Evolutionary conservation across 2,329 filamentous ascomycete genomes (phyloP), one percentile per base, ranked within the genome.

Genomic region (Bipolaris victoriae): DNA sequence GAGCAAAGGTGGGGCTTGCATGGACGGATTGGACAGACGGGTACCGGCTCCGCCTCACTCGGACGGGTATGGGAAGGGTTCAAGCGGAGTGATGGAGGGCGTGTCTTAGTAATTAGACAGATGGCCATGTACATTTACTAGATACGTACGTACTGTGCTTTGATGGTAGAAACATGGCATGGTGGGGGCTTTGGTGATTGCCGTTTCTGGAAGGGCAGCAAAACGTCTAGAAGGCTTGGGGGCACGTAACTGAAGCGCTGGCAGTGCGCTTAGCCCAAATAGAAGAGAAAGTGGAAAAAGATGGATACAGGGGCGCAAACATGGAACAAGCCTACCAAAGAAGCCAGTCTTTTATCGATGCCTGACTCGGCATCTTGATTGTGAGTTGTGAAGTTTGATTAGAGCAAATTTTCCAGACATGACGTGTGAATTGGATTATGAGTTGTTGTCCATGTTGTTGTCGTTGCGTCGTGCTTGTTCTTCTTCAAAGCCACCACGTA

Each of bases 401-500:
- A 13, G 1, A 18, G 7, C 11, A 26, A n/a, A 24, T 18, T 20
- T 18, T 9, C 11, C 43, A 22, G 37, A 13, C 13, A 40, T 53
- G 49, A 57, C 43, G 49, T 40, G 18, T 44, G 57, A 20, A 40
- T 16, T 47, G 56, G 59, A 53, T 48, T 54, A 46, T 60, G 52
- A 39, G 49, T 61, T 61, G 56, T 61, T 49, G 61, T 44, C 63
- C 63, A 66, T 63, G 63, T 70, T 60, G 68, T 62, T 67, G 47
- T 41, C 56, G 58, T 58, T 49, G 56, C 48, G 43, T 68, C 65
- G 65, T 71, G 60, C 65, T 61, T 67, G 46, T 41, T 57, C 58
- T 58, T 49, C 55, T 58, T 49, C 55, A 47, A 53, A 35, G 47
- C 41, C 56, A 73, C 61, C 71, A 74, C 71, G 71, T 75, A 71